phyloP scores from a whole-genome alignment of 116 monocot species.

The Phalaenopsis hybrid region DNA sequence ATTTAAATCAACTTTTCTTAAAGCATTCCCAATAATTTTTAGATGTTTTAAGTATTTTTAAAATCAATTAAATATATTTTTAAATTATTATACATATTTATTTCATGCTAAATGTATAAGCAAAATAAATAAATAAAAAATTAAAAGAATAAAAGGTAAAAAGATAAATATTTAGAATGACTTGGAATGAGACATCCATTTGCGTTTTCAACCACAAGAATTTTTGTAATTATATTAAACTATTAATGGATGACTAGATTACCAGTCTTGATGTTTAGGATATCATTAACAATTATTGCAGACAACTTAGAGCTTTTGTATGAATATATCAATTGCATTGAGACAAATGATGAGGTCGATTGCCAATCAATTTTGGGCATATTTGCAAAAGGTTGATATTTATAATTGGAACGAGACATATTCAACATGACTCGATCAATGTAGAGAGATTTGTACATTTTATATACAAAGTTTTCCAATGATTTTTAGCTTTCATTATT shows the following conservation, averaged over 20 bases:
- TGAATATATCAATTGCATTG: background rate
- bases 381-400: background rate
- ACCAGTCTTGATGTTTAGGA: background rate
- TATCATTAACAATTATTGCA: background rate
- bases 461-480: background rate
- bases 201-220: background rate
- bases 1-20: too few species aligned
- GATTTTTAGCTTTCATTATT: too few species aligned
- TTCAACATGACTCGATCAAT: background rate
- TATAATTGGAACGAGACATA: background rate
- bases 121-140: too few species aligned
- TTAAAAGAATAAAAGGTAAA: too few species aligned
- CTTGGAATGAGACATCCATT: too few species aligned
- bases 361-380: background rate
- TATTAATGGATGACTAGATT: background rate
- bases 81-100: too few species aligned
- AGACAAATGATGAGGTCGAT: conserved; percentile 2
- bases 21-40: too few species aligned
- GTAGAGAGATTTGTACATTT: background rate
- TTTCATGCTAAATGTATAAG: too few species aligned
- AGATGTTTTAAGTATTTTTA: too few species aligned
- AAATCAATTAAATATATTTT: too few species aligned
- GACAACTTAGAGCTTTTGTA: background rate
- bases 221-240: background rate
- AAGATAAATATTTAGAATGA: too few species aligned